These are phyloP conservation scores for Simplicillium aogashimaense DNA, from an alignment of 2,329 filamentous ascomycete species.

Conservation along the genomic window DNA sequence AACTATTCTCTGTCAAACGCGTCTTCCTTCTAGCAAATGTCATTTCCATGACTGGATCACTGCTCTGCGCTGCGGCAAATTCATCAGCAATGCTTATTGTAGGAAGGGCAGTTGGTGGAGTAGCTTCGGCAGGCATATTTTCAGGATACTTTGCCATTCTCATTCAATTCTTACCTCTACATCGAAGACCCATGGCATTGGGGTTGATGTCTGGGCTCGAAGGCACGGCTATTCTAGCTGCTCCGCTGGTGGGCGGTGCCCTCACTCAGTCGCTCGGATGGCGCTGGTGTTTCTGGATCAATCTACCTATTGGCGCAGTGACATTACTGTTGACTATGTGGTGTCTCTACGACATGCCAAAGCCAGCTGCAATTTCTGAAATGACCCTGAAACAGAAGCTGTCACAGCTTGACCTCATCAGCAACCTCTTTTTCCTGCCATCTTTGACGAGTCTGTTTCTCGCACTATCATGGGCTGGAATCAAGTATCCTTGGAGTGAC, in stretches of 20 bases:
- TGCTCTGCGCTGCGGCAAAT: slow-evolving; percentile 31
- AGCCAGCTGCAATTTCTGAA: neutral
- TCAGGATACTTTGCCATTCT: slow-evolving; percentile 17
- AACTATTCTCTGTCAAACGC: slow-evolving; percentile 31
- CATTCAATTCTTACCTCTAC: neutral
- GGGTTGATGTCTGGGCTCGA: slow-evolving; percentile 8
- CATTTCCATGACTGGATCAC: slow-evolving; percentile 32
- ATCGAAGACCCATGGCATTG: slow-evolving; percentile 1
- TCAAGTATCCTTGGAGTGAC: slow-evolving; percentile 15
- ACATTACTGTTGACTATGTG: slow-evolving; percentile 4
- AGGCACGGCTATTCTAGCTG: slow-evolving; percentile 9
- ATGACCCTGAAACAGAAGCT: slow-evolving; percentile 1
- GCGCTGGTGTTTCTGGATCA: slow-evolving; percentile 26
- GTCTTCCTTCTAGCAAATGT: slow-evolving; percentile 26
- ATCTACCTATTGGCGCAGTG: slow-evolving; percentile 12
- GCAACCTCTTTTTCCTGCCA: slow-evolving; percentile 15
- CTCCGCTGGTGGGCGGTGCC: slow-evolving; percentile 16
- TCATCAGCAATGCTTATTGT: slow-evolving; percentile 31
- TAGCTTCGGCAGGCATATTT: slow-evolving; percentile 30
- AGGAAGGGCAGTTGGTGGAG: slow-evolving; percentile 33
- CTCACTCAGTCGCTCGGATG: slow-evolving; percentile 18
- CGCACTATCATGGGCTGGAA: slow-evolving; percentile 35
- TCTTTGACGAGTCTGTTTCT: slow-evolving; percentile 33
- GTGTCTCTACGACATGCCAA: slow-evolving; percentile 3
- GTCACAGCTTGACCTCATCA: slow-evolving; percentile 11